A percentile compares a stretch with the other conserved stretches of the same genome.
phyloP scores from a whole-genome alignment of 208 protist genomes.

The Crithidia bombi region DNA sequence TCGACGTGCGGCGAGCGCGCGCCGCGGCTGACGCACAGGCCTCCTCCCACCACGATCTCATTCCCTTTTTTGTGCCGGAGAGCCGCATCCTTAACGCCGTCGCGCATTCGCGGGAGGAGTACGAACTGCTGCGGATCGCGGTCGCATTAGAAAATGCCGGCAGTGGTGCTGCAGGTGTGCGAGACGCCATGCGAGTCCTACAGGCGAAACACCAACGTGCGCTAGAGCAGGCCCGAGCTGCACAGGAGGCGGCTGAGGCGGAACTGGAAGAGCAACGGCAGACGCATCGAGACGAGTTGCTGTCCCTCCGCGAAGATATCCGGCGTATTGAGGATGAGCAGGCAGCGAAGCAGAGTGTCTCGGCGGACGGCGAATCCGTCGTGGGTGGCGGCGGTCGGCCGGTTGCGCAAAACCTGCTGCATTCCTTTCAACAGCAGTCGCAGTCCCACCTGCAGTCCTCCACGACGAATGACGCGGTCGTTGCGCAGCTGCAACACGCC shows the following conservation, averaged over 20 bases:
- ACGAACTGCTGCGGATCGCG: conserved; percentile 16
- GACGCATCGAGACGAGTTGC: conserved; percentile 21
- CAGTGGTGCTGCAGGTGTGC: background rate
- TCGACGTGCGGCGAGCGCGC: conserved; percentile 9
- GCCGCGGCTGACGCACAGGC: background rate
- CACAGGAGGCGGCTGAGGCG: conserved; percentile 25
- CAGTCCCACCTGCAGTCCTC: conserved; percentile 4
- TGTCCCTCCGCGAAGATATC: conserved; percentile 28
- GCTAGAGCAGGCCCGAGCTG: conserved; percentile 18
- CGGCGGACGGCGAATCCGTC: background rate
- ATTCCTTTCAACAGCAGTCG: conserved; percentile 28
- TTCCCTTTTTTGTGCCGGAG: conserved; percentile 1
- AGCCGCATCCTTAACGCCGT: conserved; percentile 37
- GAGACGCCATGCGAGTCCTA: background rate
- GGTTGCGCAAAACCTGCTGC: conserved; percentile 19
- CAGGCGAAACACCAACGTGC: background rate
- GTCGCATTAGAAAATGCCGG: conserved; percentile 13
- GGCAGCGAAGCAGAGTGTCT: background rate
- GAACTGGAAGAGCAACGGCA: conserved; percentile 26
- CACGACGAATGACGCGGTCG: background rate
- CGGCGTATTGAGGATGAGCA: conserved; percentile 17
- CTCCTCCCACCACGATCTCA: background rate
- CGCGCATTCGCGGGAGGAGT: conserved; percentile 39
- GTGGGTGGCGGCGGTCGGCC: background rate
- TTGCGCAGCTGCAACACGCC: conserved; percentile 22